Base-by-base conservation (phyloP, 2,329 filamentous ascomycete genomes). In the Clarireedia monteithiana region DNA sequence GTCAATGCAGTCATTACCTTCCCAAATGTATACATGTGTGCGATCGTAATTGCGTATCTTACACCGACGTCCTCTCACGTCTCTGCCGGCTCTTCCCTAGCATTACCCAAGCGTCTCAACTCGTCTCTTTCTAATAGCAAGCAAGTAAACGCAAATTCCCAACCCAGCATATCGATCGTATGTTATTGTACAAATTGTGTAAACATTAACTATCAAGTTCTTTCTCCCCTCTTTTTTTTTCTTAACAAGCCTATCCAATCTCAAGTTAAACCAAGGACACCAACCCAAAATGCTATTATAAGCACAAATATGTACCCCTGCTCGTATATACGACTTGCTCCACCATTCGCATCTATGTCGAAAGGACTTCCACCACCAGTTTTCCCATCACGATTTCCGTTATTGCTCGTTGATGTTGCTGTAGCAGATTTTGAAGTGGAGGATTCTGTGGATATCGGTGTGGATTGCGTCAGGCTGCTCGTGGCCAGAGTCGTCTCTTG, bases 351-450 rank as follows among this genome's bases (percentile, higher is more conserved):
- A 26, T 17, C 45, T 34, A 54, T 54, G 20, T 58, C 56, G 34
- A 58, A 58, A 20, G 56, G 56, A 54, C 56, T 58, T 9, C 56
- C 56, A 23, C 56, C 56, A 38, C 56, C 56, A 5, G 38, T 38
- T 26, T 47, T 20, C 26, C 24, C 26, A 6, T 48, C n/a, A 5
- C 26, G 7, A 30, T 56, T 47, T 23, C 36, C 42, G 10, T 46
- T 20, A 15, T 30, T 53, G 14, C 14, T 40, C 12, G 27, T 36
- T 15, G 42, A 10, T 30, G 42, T 49, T 23, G 55, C 17, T 26
- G 44, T 17, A 20, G 38, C 30, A 17, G 45, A 39, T 14, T 23
- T 57, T 26, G 48, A 40, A 15, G 48, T 38, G 36, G 48, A 50
- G n/a, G 48, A 39, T 38, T 30, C 10, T 38, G 48, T 23, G 24